Conservation (phyloP, 805 yeast species). For the Candida montana region DNA sequence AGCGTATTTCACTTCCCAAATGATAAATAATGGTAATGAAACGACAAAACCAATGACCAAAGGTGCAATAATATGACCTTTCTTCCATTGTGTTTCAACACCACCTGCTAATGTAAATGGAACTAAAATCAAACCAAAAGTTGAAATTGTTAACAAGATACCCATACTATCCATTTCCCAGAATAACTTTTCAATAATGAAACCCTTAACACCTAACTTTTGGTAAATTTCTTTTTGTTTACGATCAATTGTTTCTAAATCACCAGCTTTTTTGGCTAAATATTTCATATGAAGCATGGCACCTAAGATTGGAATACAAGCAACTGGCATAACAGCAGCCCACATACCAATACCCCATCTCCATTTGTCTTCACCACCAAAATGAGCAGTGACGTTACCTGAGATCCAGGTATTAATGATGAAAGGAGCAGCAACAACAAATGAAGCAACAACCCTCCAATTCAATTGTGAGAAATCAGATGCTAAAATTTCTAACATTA, state of each 20-base stretch:
- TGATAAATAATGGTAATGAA: slow-evolving; percentile 45
- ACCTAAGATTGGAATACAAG: slow-evolving; percentile 42
- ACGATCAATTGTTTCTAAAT: slow-evolving; percentile 30
- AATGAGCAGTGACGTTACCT: slow-evolving; percentile 42
- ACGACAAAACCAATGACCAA: slow-evolving; percentile 52
- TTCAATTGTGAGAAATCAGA: slow-evolving; percentile 61
- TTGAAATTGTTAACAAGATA: slow-evolving; percentile 45
- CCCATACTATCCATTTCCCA: slow-evolving; percentile 64
- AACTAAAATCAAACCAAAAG: slow-evolving; percentile 54
- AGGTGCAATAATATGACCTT: slow-evolving; percentile 57
- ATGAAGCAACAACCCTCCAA: slow-evolving; percentile 57
- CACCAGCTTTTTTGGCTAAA: slow-evolving; percentile 38
- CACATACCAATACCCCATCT: slow-evolving; percentile 56
- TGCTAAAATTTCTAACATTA: slow-evolving; percentile 48
- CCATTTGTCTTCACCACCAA: slow-evolving; percentile 33
- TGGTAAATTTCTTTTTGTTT: slow-evolving; percentile 13
- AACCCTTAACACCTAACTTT: slow-evolving; percentile 16
- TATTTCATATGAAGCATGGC: slow-evolving; percentile 45
- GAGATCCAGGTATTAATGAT: slow-evolving; percentile 69
- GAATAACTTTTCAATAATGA: slow-evolving; percentile 34
- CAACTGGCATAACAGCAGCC: slow-evolving; percentile 52
- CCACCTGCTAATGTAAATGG: slow-evolving; percentile 74
- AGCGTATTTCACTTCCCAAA: slow-evolving; percentile 55
- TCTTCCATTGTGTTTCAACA: slow-evolving; percentile 42
- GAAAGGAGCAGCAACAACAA: slow-evolving; percentile 61